Conservation (phyloP, 2,329 filamentous ascomycete species). For the Venturia carpophila region DNA sequence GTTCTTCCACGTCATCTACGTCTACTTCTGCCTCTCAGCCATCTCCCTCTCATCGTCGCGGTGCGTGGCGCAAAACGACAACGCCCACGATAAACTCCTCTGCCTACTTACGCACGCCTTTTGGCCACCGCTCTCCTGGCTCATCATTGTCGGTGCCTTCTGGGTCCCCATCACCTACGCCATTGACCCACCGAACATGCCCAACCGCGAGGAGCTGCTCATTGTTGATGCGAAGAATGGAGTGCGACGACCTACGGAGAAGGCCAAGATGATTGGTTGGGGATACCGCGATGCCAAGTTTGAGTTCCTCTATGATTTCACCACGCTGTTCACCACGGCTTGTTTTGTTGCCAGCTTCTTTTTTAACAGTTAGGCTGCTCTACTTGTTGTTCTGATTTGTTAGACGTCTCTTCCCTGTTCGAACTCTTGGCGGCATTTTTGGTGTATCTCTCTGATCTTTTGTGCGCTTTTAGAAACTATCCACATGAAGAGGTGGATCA, state of each 20-base stretch:
- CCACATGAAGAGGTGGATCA: too few species aligned
- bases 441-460: neutral
- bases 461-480: too few species aligned
- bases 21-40: conserved; percentile 19
- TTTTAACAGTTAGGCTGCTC: neutral
- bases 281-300: conserved; percentile 9
- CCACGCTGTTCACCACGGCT: conserved; percentile 17
- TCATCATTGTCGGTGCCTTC: conserved; percentile 20
- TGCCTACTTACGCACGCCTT: conserved; percentile 21
- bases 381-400: neutral
- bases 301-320: conserved; percentile 18
- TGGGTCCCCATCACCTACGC: conserved; percentile 49
- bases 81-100: conserved; percentile 16
- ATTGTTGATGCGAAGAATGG: conserved; percentile 48
- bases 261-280: conserved; percentile 18
- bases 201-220: conserved; percentile 51
- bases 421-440: neutral
- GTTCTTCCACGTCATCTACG: conserved; percentile 20
- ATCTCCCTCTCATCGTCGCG: conserved; percentile 12
- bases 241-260: conserved; percentile 40
- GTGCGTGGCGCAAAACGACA: conserved; percentile 11
- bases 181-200: conserved; percentile 51
- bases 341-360: conserved; percentile 19
- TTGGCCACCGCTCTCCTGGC: conserved; percentile 21
- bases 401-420: neutral